These are phyloP conservation scores for Mollisia scopiformis DNA, from an alignment of 2,329 filamentous ascomycete genomes.

Conservation along the genomic window DNA sequence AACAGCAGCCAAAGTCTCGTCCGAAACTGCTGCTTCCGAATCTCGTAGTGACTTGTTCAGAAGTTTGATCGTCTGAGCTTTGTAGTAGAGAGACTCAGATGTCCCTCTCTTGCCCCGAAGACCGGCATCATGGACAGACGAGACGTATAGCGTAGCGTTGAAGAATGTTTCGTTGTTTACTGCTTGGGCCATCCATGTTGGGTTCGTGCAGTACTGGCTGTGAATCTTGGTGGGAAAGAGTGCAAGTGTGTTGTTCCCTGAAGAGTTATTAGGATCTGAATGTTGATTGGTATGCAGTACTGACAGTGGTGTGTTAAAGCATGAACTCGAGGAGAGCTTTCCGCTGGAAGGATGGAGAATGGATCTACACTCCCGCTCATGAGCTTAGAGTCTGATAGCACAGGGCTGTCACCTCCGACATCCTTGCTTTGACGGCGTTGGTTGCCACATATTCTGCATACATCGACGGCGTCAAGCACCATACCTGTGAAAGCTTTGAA, in stretches of 20 bases:
- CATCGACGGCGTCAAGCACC: conserved; percentile 14
- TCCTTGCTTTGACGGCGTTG: not conserved
- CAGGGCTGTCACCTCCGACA: conserved; percentile 4
- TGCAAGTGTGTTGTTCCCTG: conserved; percentile 18
- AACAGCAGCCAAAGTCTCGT: conserved; percentile 22
- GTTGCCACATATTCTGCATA: conserved; percentile 25
- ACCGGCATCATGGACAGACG: conserved; percentile 16
- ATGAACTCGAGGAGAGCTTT: conserved; percentile 16
- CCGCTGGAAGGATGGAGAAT: conserved; percentile 16
- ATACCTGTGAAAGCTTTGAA: conserved; percentile 4
- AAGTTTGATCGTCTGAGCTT: conserved; percentile 16
- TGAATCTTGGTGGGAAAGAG: conserved; percentile 19
- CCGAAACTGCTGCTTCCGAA: conserved; percentile 2
- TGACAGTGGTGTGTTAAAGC: conserved; percentile 21
- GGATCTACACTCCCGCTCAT: conserved; percentile 15
- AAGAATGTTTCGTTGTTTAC: conserved; percentile 22
- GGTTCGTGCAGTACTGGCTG: conserved; percentile 24
- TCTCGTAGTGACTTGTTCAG: conserved; percentile 16
- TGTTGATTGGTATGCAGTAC: not conserved
- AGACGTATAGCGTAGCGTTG: conserved; percentile 21
- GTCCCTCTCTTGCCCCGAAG: conserved; percentile 8
- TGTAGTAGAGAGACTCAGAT: conserved; percentile 20
- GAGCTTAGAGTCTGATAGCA: conserved; percentile 9
- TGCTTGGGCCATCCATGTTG: conserved; percentile 20
- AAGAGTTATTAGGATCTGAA: not conserved